Evolutionary conservation across 176 grass and related monocot species (phyloP).

Genomic region (Oryza officinalis): DNA sequence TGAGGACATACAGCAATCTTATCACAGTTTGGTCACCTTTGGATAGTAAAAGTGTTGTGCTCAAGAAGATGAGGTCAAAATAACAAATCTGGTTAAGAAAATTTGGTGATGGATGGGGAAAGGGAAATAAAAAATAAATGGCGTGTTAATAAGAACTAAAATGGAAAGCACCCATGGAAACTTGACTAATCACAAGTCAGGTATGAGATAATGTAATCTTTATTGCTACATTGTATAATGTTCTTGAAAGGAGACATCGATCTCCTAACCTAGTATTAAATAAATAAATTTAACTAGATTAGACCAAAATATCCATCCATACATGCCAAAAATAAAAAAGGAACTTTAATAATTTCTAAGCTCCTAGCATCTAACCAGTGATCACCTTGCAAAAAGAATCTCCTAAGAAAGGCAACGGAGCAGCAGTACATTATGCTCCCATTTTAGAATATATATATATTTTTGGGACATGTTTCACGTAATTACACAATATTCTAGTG

Average conservation of each 20-base stretch:
- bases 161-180: not conserved
- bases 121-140: not conserved
- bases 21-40: not conserved
- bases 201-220: not conserved
- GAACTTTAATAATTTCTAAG: not conserved
- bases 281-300: not conserved
- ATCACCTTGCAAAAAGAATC: not conserved
- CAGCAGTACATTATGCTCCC: not conserved
- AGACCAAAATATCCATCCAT: not conserved
- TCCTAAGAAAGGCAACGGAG: not conserved
- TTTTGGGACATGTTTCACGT: not conserved
- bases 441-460: not conserved
- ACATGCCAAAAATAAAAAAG: not conserved
- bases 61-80: not conserved
- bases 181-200: not conserved
- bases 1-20: not conserved
- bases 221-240: not conserved
- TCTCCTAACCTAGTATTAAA: constrained; percentile 14
- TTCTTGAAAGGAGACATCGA: not conserved
- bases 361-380: not conserved
- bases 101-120: not conserved
- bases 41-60: not conserved
- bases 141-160: not conserved
- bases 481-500: not conserved
- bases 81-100: not conserved